A percentile compares a stretch with the other conserved stretches of the same genome.
Conservation (phyloP, 2,329 filamentous ascomycete species). For the Cladorrhinum sp. region DNA sequence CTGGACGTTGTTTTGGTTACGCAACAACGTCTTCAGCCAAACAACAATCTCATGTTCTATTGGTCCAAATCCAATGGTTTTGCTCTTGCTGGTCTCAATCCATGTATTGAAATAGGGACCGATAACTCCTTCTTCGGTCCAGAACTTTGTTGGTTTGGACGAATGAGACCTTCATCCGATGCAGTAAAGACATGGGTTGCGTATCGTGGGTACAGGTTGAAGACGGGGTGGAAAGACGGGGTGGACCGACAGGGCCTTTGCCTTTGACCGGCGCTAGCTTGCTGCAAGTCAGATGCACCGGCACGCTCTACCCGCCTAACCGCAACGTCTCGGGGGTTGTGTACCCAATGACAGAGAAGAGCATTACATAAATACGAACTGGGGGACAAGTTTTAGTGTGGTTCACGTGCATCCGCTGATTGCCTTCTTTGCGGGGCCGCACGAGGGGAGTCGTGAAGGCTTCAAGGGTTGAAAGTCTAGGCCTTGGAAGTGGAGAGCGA, state of each 20-base stretch:
- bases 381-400: background rate
- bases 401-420: background rate
- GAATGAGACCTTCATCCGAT: background rate
- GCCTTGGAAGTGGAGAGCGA: background rate
- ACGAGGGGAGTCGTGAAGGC: background rate
- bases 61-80: background rate
- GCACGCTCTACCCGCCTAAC: background rate
- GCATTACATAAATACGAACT: background rate
- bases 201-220: too few species aligned
- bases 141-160: too few species aligned
- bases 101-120: background rate
- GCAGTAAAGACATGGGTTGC: background rate
- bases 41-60: background rate
- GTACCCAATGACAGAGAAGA: background rate
- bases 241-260: too few species aligned
- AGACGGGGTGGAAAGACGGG: too few species aligned
- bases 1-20: background rate
- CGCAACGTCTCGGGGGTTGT: background rate
- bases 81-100: background rate
- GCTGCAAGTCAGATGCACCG: background rate
- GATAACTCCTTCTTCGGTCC: too few species aligned
- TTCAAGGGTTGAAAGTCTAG: background rate
- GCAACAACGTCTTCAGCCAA: background rate
- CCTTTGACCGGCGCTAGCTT: background rate
- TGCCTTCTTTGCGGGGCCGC: background rate